Percentiles rank a stretch among this genome's conserved stretches.
phyloP scores from a whole-genome alignment of 2,329 filamentous ascomycete genomes.

The Diaporthe sp. region DNA sequence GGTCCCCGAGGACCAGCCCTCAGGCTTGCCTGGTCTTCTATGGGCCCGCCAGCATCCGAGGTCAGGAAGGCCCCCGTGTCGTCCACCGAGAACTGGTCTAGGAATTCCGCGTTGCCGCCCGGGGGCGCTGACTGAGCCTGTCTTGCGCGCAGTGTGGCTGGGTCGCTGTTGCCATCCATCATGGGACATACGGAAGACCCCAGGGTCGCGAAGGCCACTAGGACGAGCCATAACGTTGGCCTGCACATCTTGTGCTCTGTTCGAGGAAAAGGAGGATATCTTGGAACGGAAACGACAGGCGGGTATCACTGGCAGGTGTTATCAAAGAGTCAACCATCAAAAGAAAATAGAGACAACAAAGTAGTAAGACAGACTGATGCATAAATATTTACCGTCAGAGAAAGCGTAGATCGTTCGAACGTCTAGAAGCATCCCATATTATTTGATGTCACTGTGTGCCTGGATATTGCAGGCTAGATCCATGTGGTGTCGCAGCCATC shows the following conservation, averaged over 20 bases:
- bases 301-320: neutral
- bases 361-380: neutral
- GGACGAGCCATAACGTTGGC: slow-evolving; percentile 6
- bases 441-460: neutral
- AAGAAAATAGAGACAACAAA: neutral
- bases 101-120: slow-evolving; percentile 41
- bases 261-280: neutral
- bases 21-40: slow-evolving; percentile 76
- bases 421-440: neutral
- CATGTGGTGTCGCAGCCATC: slow-evolving; percentile 1
- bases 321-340: neutral
- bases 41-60: slow-evolving; percentile 77
- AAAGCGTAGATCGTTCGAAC: neutral
- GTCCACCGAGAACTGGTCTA: slow-evolving; percentile 60
- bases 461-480: neutral
- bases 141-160: slow-evolving; percentile 48
- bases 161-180: slow-evolving; percentile 44
- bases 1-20: slow-evolving; percentile 77
- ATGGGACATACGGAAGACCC: slow-evolving; percentile 52
- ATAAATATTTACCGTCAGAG: neutral
- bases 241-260: slow-evolving; percentile 16
- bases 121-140: slow-evolving; percentile 40
- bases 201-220: slow-evolving; percentile 44
- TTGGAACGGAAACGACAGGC: neutral
- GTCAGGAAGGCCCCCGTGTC: slow-evolving; percentile 72